phyloP scores from a whole-genome alignment of 176 grass and related monocot species.

The Dactylis glomerata region DNA sequence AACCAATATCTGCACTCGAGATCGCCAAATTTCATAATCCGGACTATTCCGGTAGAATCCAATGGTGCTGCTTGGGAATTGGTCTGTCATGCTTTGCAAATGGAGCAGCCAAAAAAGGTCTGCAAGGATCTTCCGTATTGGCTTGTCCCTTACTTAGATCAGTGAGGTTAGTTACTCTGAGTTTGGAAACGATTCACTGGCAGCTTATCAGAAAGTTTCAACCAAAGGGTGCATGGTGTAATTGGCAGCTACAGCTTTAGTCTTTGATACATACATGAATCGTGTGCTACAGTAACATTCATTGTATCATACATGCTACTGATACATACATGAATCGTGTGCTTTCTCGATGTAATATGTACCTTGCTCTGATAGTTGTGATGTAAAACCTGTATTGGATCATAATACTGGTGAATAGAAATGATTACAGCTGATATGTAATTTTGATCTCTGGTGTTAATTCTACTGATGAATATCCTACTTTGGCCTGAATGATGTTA shows the following conservation, averaged over 20 bases:
- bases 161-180: neutral
- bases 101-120: neutral
- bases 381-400: neutral
- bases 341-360: neutral
- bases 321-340: neutral
- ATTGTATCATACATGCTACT: neutral
- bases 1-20: neutral
- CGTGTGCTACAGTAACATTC: neutral
- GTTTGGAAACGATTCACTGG: neutral
- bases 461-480: neutral
- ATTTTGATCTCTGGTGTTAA: neutral
- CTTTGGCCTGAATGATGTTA: neutral
- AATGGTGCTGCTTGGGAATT: neutral
- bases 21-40: neutral
- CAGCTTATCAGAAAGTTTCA: neutral
- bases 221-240: neutral
- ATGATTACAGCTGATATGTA: neutral
- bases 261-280: neutral
- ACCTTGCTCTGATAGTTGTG: neutral
- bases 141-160: constrained; percentile 15
- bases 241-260: neutral
- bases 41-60: neutral
- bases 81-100: neutral
- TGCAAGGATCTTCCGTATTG: neutral
- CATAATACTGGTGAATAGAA: neutral